A percentile compares a stretch with the other conserved stretches of the same genome.
phyloP scores from a whole-genome alignment of 2,329 filamentous ascomycete species.

The Aspergillus texensis region DNA sequence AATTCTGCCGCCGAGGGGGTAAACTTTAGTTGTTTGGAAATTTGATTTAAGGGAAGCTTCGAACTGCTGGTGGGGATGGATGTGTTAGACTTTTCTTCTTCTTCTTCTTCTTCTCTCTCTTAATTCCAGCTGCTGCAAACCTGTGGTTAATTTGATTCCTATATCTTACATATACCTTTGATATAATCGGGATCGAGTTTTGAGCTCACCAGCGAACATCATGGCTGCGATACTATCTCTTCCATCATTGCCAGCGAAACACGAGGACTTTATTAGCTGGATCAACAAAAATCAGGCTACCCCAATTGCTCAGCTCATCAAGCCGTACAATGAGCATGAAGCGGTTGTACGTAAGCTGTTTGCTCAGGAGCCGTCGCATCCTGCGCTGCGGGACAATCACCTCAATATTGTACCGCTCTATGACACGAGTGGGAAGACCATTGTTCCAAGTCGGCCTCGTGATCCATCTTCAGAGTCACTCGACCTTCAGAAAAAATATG shows the following conservation, averaged over 20 bases:
- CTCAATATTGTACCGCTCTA: slow-evolving; percentile 42
- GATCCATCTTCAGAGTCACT: slow-evolving; percentile 33
- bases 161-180: background rate
- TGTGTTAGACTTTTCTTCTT: background rate
- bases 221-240: slow-evolving; percentile 18
- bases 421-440: slow-evolving; percentile 22
- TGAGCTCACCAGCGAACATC: background rate
- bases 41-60: background rate
- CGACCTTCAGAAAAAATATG: slow-evolving; percentile 35
- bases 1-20: background rate
- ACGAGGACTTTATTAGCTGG: slow-evolving; percentile 32
- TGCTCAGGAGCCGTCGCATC: slow-evolving; percentile 41
- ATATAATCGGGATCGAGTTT: background rate
- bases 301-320: slow-evolving; percentile 32
- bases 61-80: background rate
- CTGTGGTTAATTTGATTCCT: background rate
- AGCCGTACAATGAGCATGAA: slow-evolving; percentile 43
- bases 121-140: background rate
- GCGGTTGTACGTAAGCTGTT: slow-evolving; percentile 39
- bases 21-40: background rate
- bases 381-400: slow-evolving; percentile 30
- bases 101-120: background rate
- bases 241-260: slow-evolving; percentile 32
- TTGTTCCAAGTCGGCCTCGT: slow-evolving; percentile 35
- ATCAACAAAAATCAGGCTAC: slow-evolving; percentile 26